Conservation (phyloP, 2,329 filamentous ascomycete genomes). For the Venturiaceae sp. region DNA sequence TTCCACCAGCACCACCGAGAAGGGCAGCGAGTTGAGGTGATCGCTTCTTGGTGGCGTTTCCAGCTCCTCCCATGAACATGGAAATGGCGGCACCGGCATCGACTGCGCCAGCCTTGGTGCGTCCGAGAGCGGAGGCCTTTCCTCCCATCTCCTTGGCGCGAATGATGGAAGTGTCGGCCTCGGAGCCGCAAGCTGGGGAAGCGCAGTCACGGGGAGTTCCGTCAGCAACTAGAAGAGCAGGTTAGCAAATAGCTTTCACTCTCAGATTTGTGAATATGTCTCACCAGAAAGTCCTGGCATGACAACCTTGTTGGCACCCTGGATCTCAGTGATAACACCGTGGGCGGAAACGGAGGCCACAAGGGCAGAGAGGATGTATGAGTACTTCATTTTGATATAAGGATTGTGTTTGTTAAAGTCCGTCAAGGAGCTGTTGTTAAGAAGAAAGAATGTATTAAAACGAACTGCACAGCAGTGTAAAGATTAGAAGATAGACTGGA, state of each 20-base stretch:
- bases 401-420: not conserved
- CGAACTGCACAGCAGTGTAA: conserved; percentile 5
- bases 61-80: conserved; percentile 46
- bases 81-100: conserved; percentile 47
- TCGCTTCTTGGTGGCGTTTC: conserved; percentile 19
- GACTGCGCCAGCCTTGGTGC: conserved; percentile 49
- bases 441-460: not conserved
- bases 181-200: conserved; percentile 51
- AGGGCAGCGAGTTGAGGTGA: conserved; percentile 20
- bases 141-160: conserved; percentile 47
- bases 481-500: not conserved
- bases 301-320: conserved; percentile 51
- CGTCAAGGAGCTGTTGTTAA: conserved; percentile 2
- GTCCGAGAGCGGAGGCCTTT: conserved; percentile 51
- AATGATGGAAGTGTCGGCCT: conserved; percentile 63
- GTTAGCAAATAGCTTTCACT: conserved; percentile 12
- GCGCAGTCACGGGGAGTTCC: conserved; percentile 60
- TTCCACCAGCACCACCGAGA: conserved; percentile 21
- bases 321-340: conserved; percentile 46
- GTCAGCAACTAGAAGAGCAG: conserved; percentile 40
- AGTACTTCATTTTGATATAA: conserved; percentile 37
- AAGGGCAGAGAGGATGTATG: conserved; percentile 36
- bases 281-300: conserved; percentile 51
- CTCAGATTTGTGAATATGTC: conserved; percentile 6
- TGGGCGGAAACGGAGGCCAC: conserved; percentile 43